Evolutionary conservation across 2,329 filamentous ascomycete genomes (phyloP).

Genomic region (Fusarium graminum): DNA sequence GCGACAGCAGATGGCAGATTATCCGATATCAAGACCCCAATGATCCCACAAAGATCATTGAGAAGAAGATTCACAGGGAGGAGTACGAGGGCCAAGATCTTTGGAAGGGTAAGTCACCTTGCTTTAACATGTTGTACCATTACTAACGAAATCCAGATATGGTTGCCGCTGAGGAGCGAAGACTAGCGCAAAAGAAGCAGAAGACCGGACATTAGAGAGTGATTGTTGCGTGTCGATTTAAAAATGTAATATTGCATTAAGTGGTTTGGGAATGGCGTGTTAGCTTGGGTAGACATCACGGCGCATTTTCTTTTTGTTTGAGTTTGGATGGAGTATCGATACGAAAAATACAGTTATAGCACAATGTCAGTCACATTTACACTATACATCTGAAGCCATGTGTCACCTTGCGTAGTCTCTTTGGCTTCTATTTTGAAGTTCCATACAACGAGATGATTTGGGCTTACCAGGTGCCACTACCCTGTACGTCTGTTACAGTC

Average conservation of each 20-base stretch:
- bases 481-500: not conserved
- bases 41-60: slow-evolving; percentile 86
- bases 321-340: not conserved
- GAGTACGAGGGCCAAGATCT: slow-evolving; percentile 89
- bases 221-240: not conserved
- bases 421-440: not conserved
- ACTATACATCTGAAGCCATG: not conserved
- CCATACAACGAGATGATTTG: not conserved
- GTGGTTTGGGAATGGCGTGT: slow-evolving; percentile 1
- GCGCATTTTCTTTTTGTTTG: slow-evolving; percentile 7
- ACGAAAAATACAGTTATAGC: not conserved
- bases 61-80: slow-evolving; percentile 90
- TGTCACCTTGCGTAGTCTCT: not conserved
- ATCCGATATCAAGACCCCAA: slow-evolving; percentile 83
- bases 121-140: no score
- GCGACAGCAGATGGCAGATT: slow-evolving; percentile 85
- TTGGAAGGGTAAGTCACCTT: slow-evolving; percentile 78
- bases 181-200: slow-evolving; percentile 60
- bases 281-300: not conserved
- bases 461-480: not conserved
- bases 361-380: not conserved
- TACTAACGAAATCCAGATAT: slow-evolving; percentile 70
- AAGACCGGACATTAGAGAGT: slow-evolving; percentile 11
- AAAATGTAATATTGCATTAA: slow-evolving; percentile 21
- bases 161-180: slow-evolving; percentile 82